Base-by-base conservation (phyloP, 2,329 filamentous ascomycete genomes). In the Xylaria sp. region DNA sequence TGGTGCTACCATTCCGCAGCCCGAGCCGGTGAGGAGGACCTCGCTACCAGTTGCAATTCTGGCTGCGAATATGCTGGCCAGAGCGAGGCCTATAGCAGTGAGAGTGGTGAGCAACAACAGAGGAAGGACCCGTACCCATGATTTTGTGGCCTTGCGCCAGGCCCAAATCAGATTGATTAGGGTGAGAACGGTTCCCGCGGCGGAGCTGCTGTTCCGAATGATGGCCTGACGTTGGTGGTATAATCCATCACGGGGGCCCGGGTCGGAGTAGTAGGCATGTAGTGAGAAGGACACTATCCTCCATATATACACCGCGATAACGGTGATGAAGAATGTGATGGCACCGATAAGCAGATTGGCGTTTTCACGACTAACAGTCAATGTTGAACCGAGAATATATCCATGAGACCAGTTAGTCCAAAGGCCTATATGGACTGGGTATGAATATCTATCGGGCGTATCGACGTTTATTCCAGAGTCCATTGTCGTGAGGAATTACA, bases 371-470 rank as follows among this genome's bases (percentile, higher is more conserved):
- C 64, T 73, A 0, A 80, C 68, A 0, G 79, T 81, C 14, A 80
- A 64, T 0, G 79, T 81, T 3, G 73, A 48, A 1, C 80, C 79
- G 2, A 72, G 47, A 4, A 79, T 65, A 4, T 65, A 61, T 2
- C 80, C 79, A 32, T 74, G 66, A 8, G 75, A 76, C 75, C 75
- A 79, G 60, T 80, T 75, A 1, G 70, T 78, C 79, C 79, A 79
- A 27, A 75, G n/a, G 11, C 78, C 78, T 8, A 73, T 58, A 53
- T 77, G 67, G 4, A 79, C 72, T 1, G 39, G 63, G 24, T 64
- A 64, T n/a, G 55, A 7, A 36, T 8, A 36, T 7, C 34, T 11
- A 36, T 36, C 11, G 1, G 34, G 34, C 34, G 34, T 36, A 7
- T 36, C 34, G 34, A 36, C 11, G 34, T 36, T 11, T 11, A 11